Conservation (phyloP, 1,284 basidiomycete species). For the Leccinum pachyderme region DNA sequence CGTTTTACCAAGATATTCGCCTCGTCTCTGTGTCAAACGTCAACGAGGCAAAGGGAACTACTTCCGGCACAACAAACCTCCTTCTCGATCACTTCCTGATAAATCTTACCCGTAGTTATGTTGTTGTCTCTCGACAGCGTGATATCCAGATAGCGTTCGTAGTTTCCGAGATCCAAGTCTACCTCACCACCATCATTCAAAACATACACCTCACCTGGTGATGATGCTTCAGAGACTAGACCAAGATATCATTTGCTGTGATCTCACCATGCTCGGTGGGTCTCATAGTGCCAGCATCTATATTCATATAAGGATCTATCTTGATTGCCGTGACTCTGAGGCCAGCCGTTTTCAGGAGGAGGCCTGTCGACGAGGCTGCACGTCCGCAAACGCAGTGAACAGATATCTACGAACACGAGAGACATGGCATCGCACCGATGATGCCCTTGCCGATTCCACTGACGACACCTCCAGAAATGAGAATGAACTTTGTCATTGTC, state of each 20-base stretch:
- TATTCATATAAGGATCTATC: constrained; percentile 99
- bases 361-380: constrained; percentile 92
- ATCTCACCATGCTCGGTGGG: constrained; percentile 93
- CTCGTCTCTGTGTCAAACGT: constrained; percentile 64
- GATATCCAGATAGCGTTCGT: constrained; percentile 96
- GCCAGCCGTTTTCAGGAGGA: constrained; percentile 93
- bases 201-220: constrained; percentile 92
- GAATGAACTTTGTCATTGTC: constrained; percentile 80
- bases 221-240: constrained; percentile 21
- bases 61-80: constrained; percentile 62
- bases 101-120: constrained; percentile 98
- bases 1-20: constrained; percentile 97
- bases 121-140: constrained; percentile 96
- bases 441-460: constrained; percentile 95
- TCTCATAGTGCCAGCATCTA: constrained; percentile 99
- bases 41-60: constrained; percentile 17
- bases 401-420: constrained; percentile 25
- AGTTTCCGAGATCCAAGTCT: constrained; percentile 97
- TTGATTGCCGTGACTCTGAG: constrained; percentile 98
- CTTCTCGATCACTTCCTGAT: constrained; percentile 95
- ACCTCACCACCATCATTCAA: constrained; percentile 99
- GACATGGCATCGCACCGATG: constrained; percentile 64
- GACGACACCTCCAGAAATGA: constrained; percentile 90
- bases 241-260: constrained; percentile 6
- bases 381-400: constrained; percentile 15